Conservation (phyloP, 768 basidiomycete species). For the Naganishia antarctica region DNA sequence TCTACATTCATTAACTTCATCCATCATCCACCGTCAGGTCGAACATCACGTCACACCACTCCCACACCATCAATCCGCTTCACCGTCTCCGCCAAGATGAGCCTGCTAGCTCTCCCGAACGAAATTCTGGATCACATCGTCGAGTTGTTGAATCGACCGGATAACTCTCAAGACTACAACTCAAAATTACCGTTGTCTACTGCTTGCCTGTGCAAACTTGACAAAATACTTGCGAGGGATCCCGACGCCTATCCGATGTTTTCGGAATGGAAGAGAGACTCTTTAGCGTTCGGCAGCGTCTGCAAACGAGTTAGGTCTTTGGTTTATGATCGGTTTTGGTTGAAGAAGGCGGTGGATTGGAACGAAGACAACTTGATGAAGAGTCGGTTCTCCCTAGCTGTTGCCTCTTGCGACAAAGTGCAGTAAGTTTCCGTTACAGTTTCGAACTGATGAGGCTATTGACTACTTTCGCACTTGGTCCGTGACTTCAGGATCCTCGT, state of each 20-base stretch:
- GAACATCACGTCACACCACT: too few relatives aligned
- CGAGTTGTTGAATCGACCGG: not conserved
- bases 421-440: too few relatives aligned
- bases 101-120: not conserved
- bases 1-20: too few relatives aligned
- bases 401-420: not conserved
- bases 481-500: too few relatives aligned
- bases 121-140: constrained; percentile 1
- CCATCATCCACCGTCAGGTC: too few relatives aligned
- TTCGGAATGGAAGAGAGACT: not conserved
- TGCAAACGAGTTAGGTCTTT: not conserved
- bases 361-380: not conserved
- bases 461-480: too few relatives aligned
- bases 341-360: not conserved
- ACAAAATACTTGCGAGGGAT: not conserved
- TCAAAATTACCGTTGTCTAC: not conserved
- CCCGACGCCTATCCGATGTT: not conserved
- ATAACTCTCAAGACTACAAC: not conserved
- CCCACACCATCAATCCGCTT: too few relatives aligned
- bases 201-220: not conserved
- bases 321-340: not conserved
- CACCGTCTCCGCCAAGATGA: not conserved
- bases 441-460: too few relatives aligned
- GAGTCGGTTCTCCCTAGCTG: not conserved
- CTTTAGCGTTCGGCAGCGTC: not conserved